A percentile compares a stretch with the other conserved stretches of the same genome.
phyloP scores from a whole-genome alignment of 208 protist species.

The Trypanosoma rangeli region DNA sequence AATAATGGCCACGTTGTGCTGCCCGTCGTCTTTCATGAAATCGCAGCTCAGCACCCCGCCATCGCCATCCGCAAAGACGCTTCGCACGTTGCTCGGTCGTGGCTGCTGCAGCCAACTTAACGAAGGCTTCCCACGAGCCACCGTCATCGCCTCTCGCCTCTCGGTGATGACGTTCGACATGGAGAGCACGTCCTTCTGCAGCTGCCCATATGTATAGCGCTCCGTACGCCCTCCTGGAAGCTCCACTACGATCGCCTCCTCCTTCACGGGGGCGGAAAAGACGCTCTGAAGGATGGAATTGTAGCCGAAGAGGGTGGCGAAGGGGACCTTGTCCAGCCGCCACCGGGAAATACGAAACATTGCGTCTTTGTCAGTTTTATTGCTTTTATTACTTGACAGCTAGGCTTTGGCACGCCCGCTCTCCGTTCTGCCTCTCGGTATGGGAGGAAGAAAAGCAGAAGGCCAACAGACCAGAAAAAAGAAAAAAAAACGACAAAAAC shows the following conservation, averaged over 20 bases:
- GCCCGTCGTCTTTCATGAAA: constrained; percentile 61
- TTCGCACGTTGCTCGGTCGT: constrained; percentile 49
- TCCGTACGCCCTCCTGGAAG: constrained; percentile 36
- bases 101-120: constrained; percentile 71
- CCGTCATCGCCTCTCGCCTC: constrained; percentile 44
- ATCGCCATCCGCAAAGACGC: constrained; percentile 63
- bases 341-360: constrained; percentile 43
- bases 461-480: too few species aligned
- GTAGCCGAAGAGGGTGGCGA: constrained; percentile 76
- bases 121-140: constrained; percentile 31
- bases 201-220: constrained; percentile 72
- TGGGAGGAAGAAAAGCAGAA: too few species aligned
- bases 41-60: constrained; percentile 59
- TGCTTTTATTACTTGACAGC: too few species aligned
- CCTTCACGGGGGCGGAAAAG: constrained; percentile 53
- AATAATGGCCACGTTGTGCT: constrained; percentile 63
- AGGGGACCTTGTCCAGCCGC: constrained; percentile 52
- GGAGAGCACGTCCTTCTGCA: constrained; percentile 78
- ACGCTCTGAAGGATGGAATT: constrained; percentile 68
- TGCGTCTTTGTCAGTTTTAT: background rate
- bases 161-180: constrained; percentile 58
- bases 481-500: too few species aligned
- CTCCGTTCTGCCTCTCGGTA: too few species aligned
- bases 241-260: constrained; percentile 72
- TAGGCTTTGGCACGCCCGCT: too few species aligned